Base-by-base conservation (phyloP, 805 yeast species). In the Candida verbasci region DNA sequence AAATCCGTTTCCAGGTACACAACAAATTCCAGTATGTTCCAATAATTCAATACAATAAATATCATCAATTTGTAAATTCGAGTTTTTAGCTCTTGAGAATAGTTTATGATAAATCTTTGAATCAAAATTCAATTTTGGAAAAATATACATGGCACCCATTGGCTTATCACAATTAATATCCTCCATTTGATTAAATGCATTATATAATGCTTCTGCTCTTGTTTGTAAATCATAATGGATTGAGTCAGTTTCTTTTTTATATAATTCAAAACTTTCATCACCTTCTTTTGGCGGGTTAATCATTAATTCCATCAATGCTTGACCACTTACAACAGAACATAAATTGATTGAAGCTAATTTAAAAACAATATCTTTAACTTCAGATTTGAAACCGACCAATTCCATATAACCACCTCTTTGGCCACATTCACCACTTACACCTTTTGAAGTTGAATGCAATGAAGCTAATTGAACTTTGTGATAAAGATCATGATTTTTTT, bases 381-480 rank as follows among this genome's bases (percentile, higher is more conserved):
- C 88, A 3, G 68, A 70, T 10, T 73, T 66, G 62, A 93, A 85
- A 1, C 96, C 96, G 9, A 82, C 74, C 6, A 89, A 65, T 62
- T 93, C 99, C 93, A 93, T 85, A 69, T 89, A 93, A 5, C 99
- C 99, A 51, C 97, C 99, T 65, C 99, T 80, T 68, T 93, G 98
- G 42, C 99, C 99, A 73, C 99, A 93, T 65, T 93, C 99, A 44
- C 98, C 99, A 44, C 87, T 76, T 49, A 88, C 87, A 59, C 99
- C 99, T 63, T 93, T 93, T 9, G 97, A 91, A 29, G 95, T 87
- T n/a, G 97, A 88, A 61, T 93, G 97, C 48, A 93, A 68, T 1
- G 97, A 89, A 2, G 94, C 97, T 40, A 93, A 72, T 57, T 87
- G 95, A 26, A 93, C 91, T 42, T 78, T 68, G 33, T 74, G 73